Base-by-base conservation (phyloP, 352 stramenopile genomes). In the Albugo candida region DNA sequence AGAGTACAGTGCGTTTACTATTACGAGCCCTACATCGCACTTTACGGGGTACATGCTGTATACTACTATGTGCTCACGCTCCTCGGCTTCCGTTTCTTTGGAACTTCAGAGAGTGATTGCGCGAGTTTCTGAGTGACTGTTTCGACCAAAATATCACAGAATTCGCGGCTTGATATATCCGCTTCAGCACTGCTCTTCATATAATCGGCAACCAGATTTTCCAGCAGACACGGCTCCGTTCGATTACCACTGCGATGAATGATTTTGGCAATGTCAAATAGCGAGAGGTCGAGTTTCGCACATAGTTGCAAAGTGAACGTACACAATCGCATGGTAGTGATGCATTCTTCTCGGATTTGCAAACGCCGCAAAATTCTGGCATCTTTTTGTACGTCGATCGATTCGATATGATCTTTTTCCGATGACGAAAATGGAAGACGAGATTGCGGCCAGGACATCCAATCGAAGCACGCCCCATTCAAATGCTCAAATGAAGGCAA, bases 391-490 rank as follows among this genome's bases (percentile, higher is more conserved):
- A 57, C 59, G 36, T 91, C 65, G 13, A 93, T 57, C 47, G 65
- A 70, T 36, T 63, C 63, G 24, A 93, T 83, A 47, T 85, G 75
- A 21, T 85, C 67, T 2, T 89, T 50, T 51, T 85, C 72, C 12
- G 68, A 64, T 45, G 60, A 62, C 20, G 68, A 88, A 60, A 93
- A 87, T 24, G 81, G 81, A 56, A 85, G 83, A 53, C 92, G 80
- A 14, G 81, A 73, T 49, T 93, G 81, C 1, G 79, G 73, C 76
- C 81, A 93, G 41, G 82, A 63, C 43, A 92, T 61, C 80, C 81
- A 91, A 56, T 93, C 81, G 43, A 92, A 92, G 16, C 58, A 84
- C 14, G 81, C 74, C 8, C 64, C 65, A 44, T 87, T 79, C 27
- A 92, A 45, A 45, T 92, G 63, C 57, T 83, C 72, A 64, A 71